These are phyloP conservation scores for Cryptococcus sp. DNA, from an alignment of 1,284 basidiomycete species.

Conservation along the genomic window DNA sequence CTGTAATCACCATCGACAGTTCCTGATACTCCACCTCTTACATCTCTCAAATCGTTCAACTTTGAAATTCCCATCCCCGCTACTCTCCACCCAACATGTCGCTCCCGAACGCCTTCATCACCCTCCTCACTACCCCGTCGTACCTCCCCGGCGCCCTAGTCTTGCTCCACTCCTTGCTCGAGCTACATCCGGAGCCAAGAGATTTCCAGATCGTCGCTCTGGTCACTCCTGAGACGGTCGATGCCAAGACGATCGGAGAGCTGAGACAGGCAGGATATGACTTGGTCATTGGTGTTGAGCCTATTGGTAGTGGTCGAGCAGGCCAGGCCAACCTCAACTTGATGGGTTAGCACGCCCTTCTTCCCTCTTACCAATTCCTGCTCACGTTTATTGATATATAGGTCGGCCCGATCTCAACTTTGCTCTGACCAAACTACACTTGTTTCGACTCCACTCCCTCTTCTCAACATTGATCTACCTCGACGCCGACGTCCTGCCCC, in stretches of 20 bases:
- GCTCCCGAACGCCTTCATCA: constrained; percentile 68
- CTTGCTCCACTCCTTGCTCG: constrained; percentile 76
- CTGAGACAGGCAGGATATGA: constrained; percentile 75
- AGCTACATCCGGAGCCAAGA: constrained; percentile 66
- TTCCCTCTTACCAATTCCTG: background rate
- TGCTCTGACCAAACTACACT: constrained; percentile 92
- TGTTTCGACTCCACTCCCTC: constrained; percentile 78
- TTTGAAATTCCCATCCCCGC: background rate
- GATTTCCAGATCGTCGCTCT: constrained; percentile 87
- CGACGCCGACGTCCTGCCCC: constrained; percentile 91
- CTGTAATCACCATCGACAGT: too few species aligned
- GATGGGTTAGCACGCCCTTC: constrained; percentile 66
- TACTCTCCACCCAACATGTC: constrained; percentile 15
- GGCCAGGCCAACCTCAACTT: constrained; percentile 66
- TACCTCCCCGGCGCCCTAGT: constrained; percentile 93
- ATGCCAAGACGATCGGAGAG: constrained; percentile 78
- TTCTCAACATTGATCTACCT: constrained; percentile 90
- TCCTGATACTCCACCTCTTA: too few species aligned
- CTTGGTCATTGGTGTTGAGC: constrained; percentile 85
- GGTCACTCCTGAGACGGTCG: constrained; percentile 88
- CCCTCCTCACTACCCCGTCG: constrained; percentile 82
- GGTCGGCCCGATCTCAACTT: constrained; percentile 89
- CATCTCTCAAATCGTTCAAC: background rate
- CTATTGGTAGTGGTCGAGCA: constrained; percentile 63
- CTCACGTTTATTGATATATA: constrained; percentile 43